Conservation (phyloP, 202 grass and related monocot genomes). For the Saccharum hybrid region DNA sequence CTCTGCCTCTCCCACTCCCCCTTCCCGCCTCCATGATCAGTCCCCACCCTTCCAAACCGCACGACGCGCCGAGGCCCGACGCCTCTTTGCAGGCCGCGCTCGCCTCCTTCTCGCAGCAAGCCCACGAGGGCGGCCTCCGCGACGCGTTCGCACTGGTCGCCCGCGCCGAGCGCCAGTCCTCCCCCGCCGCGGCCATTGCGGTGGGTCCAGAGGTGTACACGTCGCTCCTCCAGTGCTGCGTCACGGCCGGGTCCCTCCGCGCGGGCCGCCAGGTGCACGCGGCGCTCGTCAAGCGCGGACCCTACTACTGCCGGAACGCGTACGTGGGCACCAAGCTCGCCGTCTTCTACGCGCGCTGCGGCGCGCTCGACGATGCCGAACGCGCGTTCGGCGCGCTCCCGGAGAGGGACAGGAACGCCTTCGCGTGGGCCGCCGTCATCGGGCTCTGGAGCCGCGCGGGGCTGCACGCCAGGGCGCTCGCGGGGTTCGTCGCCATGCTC, state of each 20-base stretch:
- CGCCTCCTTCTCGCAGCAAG: slow-evolving; percentile 40
- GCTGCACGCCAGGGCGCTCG: slow-evolving; percentile 51
- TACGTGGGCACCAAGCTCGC: slow-evolving; percentile 55
- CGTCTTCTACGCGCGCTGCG: slow-evolving; percentile 54
- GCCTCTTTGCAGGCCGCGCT: slow-evolving; percentile 29
- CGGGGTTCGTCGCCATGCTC: slow-evolving; percentile 59
- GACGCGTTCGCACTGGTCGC: slow-evolving; percentile 48
- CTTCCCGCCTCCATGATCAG: slow-evolving; percentile 42
- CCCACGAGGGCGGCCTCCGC: slow-evolving; percentile 36
- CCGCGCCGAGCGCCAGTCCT: slow-evolving; percentile 40
- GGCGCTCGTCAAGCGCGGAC: slow-evolving; percentile 49
- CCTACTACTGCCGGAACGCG: slow-evolving; percentile 54
- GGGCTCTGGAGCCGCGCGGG: slow-evolving; percentile 51
- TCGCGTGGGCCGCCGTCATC: slow-evolving; percentile 73
- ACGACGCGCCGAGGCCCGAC: slow-evolving; percentile 13
- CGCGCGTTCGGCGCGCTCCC: slow-evolving; percentile 51
- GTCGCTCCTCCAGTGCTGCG: slow-evolving; percentile 58
- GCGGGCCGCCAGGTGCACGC: slow-evolving; percentile 53
- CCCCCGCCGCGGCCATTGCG: slow-evolving; percentile 15
- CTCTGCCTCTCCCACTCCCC: slow-evolving; percentile 38
- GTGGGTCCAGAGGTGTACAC: slow-evolving; percentile 51
- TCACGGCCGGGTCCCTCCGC: slow-evolving; percentile 23
- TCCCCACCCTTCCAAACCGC: slow-evolving; percentile 33
- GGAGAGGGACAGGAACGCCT: slow-evolving; percentile 50
- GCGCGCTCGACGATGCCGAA: slow-evolving; percentile 55